Conservation (phyloP, 2,329 filamentous ascomycete species). For the Sporothrix protearum region DNA sequence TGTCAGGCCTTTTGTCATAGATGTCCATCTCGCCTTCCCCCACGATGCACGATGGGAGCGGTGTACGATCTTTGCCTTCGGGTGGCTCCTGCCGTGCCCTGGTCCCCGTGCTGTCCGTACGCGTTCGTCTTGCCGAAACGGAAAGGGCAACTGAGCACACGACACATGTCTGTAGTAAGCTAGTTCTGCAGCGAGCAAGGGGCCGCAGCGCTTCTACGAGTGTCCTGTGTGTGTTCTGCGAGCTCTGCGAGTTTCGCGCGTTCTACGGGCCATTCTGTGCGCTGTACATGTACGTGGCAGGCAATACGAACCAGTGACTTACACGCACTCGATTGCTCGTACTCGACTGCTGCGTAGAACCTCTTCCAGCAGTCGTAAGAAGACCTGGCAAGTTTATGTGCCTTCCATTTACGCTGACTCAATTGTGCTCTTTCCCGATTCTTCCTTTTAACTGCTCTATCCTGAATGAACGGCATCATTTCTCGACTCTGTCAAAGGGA, state of each 20-base stretch:
- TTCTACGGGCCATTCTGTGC: background rate
- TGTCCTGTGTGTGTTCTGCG: background rate
- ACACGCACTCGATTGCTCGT: background rate
- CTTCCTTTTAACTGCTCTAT: background rate
- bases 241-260: too few species aligned
- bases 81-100: background rate
- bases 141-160: conserved; percentile 19
- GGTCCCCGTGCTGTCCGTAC: background rate
- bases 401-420: background rate
- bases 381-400: background rate
- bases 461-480: background rate
- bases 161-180: conserved; percentile 16
- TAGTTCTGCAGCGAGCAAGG: background rate
- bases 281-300: background rate
- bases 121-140: conserved; percentile 7
- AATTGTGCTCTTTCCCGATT: background rate
- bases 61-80: background rate
- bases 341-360: background rate
- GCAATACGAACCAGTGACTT: conserved; percentile 8
- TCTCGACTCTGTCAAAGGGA: background rate
- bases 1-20: background rate
- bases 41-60: conserved; percentile 2
- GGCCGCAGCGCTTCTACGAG: background rate
- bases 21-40: conserved; percentile 4
- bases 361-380: background rate